Evolutionary conservation across 164 flowering plant species (phyloP).

Genomic region (Sedum album): DNA sequence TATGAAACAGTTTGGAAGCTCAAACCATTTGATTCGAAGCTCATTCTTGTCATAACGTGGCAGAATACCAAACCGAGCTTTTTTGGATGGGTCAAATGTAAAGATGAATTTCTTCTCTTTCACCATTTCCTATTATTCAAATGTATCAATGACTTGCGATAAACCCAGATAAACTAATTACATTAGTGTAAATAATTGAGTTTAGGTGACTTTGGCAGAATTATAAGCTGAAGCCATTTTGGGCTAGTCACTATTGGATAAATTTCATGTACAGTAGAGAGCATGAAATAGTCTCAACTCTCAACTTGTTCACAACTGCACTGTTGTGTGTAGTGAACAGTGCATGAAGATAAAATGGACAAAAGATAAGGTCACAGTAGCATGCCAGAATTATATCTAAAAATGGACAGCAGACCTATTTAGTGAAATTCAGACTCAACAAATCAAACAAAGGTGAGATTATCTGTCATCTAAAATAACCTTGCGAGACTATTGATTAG

Average conservation of each 20-base stretch:
- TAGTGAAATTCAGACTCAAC: too few relatives aligned
- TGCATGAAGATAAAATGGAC: background rate
- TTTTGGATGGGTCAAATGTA: constrained; percentile 68
- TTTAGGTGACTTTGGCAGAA: background rate
- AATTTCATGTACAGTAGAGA: background rate
- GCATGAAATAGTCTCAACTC: background rate
- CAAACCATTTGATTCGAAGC: constrained; percentile 81
- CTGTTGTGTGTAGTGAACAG: background rate
- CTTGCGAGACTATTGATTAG: background rate
- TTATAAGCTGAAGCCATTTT: background rate
- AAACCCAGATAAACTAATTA: background rate
- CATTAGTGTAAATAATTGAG: background rate
- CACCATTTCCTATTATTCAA: constrained; percentile 75
- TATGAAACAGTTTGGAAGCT: constrained; percentile 96
- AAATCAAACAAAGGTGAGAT: background rate
- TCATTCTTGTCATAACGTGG: constrained; percentile 95
- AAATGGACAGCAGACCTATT: background rate
- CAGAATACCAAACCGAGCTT: constrained; percentile 87
- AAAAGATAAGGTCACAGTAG: background rate
- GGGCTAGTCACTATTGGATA: background rate
- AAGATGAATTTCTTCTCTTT: constrained; percentile 59
- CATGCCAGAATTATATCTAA: background rate
- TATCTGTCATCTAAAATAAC: background rate
- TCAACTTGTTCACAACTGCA: background rate
- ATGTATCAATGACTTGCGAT: constrained; percentile 2